phyloP scores from a whole-genome alignment of 805 yeast genomes.

The Tetrapisispora fleetii region DNA sequence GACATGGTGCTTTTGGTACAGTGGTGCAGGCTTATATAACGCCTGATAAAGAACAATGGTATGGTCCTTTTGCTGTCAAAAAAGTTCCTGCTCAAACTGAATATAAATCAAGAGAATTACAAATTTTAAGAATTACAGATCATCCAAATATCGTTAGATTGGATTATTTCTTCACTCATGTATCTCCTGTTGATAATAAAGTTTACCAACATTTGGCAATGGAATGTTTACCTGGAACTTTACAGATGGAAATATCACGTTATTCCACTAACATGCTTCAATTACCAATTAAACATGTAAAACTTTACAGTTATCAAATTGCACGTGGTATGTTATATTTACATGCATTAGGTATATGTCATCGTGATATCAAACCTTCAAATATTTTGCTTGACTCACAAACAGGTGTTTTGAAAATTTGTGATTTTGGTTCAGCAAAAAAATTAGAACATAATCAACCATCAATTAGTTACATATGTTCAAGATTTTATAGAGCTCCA shows the following conservation, averaged over 20 bases:
- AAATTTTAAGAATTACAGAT: conserved; percentile 59
- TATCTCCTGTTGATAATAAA: conserved; percentile 51
- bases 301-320: conserved; percentile 68
- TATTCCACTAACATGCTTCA: conserved; percentile 51
- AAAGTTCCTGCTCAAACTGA: conserved; percentile 84
- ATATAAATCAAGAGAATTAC: conserved; percentile 73
- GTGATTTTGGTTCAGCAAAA: conserved; percentile 83
- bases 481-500: conserved; percentile 77
- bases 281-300: conserved; percentile 63
- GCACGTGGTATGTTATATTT: conserved; percentile 76
- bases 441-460: conserved; percentile 69
- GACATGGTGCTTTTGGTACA: conserved; percentile 82
- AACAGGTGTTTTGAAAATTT: conserved; percentile 56
- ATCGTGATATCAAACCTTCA: conserved; percentile 78
- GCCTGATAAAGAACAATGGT: conserved; percentile 39
- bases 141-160: conserved; percentile 73
- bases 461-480: conserved; percentile 91
- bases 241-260: conserved; percentile 65
- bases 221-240: conserved; percentile 79
- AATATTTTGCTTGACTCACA: conserved; percentile 69
- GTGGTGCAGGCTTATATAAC: conserved; percentile 62
- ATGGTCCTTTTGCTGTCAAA: conserved; percentile 78
- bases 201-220: conserved; percentile 73
- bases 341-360: conserved; percentile 73
- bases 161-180: conserved; percentile 61